A percentile compares a stretch with the other conserved stretches of the same genome.
phyloP scores from a whole-genome alignment of 31 red algal species.

The Odonthalia washingtoniensis region DNA sequence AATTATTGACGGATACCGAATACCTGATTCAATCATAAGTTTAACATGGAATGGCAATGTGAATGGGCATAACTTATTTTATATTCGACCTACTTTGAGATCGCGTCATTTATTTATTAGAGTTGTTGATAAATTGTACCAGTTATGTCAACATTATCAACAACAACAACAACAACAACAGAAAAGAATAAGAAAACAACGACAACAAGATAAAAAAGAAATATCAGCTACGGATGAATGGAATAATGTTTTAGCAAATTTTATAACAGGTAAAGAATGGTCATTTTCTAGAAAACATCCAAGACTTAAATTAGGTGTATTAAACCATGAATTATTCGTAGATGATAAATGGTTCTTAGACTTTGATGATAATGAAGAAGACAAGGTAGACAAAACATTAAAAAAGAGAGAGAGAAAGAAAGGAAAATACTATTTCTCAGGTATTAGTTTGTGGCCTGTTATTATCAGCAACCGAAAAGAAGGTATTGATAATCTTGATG shows the following conservation, averaged over 20 bases:
- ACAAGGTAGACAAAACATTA: slow-evolving; percentile 8
- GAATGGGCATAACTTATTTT: slow-evolving; percentile 42
- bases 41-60: not conserved
- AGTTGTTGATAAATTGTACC: slow-evolving; percentile 46
- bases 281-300: slow-evolving; percentile 2
- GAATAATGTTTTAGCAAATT: slow-evolving; percentile 27
- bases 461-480: slow-evolving; percentile 74
- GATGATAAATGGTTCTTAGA: slow-evolving; percentile 59
- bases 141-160: not conserved
- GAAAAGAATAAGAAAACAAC: not conserved
- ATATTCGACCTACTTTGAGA: slow-evolving; percentile 47
- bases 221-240: not conserved
- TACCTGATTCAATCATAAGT: slow-evolving; percentile 28
- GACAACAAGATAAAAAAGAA: not conserved
- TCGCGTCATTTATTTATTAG: slow-evolving; percentile 29
- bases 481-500: slow-evolving; percentile 42
- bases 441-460: slow-evolving; percentile 56
- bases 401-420: too few relatives aligned
- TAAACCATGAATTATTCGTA: slow-evolving; percentile 56
- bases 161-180: not conserved
- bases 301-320: slow-evolving; percentile 19
- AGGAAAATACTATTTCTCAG: slow-evolving; percentile 47
- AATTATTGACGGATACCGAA: slow-evolving; percentile 29
- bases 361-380: slow-evolving; percentile 56
- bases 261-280: slow-evolving; percentile 25